Evolutionary conservation across 2,329 filamentous ascomycete genomes (phyloP), one percentile per base, ranked within the genome.

Genomic region (Paramyrothecium sp.): DNA sequence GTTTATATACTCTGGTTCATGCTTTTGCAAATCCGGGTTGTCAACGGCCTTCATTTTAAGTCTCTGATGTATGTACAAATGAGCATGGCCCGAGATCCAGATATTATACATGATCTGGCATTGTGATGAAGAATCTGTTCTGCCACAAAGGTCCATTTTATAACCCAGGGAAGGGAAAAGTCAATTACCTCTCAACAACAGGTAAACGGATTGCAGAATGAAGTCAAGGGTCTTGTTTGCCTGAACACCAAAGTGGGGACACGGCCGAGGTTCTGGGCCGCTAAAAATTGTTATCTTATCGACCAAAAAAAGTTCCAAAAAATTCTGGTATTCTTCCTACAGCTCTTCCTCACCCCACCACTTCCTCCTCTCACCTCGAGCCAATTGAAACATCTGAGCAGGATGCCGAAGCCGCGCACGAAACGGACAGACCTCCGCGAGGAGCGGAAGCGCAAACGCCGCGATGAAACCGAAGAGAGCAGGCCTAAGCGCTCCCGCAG

Each of bases 321-420:
- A 44, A 58, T 61, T 63, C 59, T 41, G n/a, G 54, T 44, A 20
- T 17, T 44, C 52, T 46, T 55, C 62, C 60, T 63, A 62, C 50
- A 62, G 56, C 61, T 56, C 58, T 56, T 47, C 58, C 58, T 44
- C 46, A 50, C 44, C 56, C 44, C 30, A 56, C 33, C 54, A 55
- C 50, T 34, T 26, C 20, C 13, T 30, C 38, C 33, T 57, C 17
- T 50, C 33, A 54, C 49, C 51, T 22, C 56, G 48, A 22, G 33
- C 56, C 34, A 44, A 55, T 52, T 54, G 56, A 58, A 55, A 56
- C 46, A 41, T 21, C 56, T n/a, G 47, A 33, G 56, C 59, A 70
- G 57, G 54, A 79, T 78, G 77, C 75, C 74, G 13, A 78, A 78
- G 63, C 76, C 75, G 51, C 71, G 76, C 60, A 77, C 75, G 19